A percentile compares a stretch with the other conserved stretches of the same genome.
These are phyloP conservation scores for Daldinia childiae DNA, from an alignment of 495 filamentous ascomycete genomes.

Conservation along the genomic window DNA sequence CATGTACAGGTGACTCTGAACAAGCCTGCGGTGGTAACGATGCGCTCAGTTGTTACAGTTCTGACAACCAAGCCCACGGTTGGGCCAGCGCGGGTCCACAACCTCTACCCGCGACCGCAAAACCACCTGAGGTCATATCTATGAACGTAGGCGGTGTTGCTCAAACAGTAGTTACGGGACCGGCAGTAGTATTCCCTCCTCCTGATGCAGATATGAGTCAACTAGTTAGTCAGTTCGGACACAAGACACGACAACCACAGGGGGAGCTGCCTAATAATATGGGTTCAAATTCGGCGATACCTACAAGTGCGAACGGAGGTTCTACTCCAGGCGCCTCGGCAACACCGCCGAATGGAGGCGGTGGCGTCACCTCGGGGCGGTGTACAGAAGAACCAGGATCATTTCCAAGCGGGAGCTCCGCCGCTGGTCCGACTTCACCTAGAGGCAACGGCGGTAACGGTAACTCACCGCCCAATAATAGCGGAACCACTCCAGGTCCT, in stretches of 20 bases:
- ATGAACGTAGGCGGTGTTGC: conserved; percentile 40
- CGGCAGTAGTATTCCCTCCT: conserved; percentile 32
- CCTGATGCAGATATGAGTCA: conserved; percentile 27
- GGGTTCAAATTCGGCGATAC: conserved; percentile 7
- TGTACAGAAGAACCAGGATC: conserved; percentile 9
- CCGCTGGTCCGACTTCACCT: conserved; percentile 4
- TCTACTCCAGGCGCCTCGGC: not conserved
- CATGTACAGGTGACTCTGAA: conserved; percentile 55
- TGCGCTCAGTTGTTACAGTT: conserved; percentile 54
- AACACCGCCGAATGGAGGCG: conserved; percentile 2
- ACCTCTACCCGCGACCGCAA: conserved; percentile 33
- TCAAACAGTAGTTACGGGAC: conserved; percentile 31
- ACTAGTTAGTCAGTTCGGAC: conserved; percentile 32
- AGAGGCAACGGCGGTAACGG: not conserved
- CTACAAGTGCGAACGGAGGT: conserved; percentile 11
- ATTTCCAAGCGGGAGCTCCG: conserved; percentile 5
- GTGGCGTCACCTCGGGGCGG: conserved; percentile 3
- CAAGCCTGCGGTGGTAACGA: conserved; percentile 59
- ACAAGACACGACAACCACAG: conserved; percentile 29
- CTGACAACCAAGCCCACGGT: conserved; percentile 47
- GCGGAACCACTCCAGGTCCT: conserved; percentile 2
- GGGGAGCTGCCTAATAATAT: conserved; percentile 36
- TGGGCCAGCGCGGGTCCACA: conserved; percentile 46
- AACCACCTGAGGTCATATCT: conserved; percentile 33
- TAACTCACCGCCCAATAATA: conserved; percentile 7